Base-by-base conservation (phyloP, 495 filamentous ascomycete genomes). In the Podospora fimiseda region DNA sequence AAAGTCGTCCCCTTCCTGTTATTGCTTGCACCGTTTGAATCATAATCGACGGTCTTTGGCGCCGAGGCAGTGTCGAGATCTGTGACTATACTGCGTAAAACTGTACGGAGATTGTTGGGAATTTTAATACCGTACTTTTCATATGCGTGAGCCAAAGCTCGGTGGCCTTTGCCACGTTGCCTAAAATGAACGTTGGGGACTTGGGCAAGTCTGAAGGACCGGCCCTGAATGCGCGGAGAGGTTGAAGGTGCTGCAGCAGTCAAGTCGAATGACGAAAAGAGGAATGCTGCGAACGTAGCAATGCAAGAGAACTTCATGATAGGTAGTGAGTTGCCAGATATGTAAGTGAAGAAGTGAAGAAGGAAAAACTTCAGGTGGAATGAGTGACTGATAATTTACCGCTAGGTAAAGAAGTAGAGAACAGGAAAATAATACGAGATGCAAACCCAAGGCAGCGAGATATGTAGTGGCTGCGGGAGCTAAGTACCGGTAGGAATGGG, bases 81-180 rank as follows among this genome's bases (percentile, higher is more conserved):
- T 41, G 56, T 39, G 38, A 71, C 36, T 15, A 71, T 56, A 20
- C 61, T 50, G 18, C 61, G 38, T 23, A 73, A 55, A 4, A 59
- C 52, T 19, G 52, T 52, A 9, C 66, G 38, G 22, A 74, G 56
- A 36, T 68, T 60, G 14, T 60, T 48, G 0, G 72, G 59, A 6
- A 76, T 43, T 38, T 66, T 48, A 0, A 64, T 21, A 16, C 68
- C 67, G 48, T 59, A 74, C 48, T 76, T 76, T 43, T 66, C 60
- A 51, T 74, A 75, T 39, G 64, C 65, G 42, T 62, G 66, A 22
- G 67, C 72, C 21, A 74, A 60, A n/a, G 68, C 71, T 46, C 72
- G 57, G 0, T 67, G 63, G 14, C 73, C 73, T 41, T 67, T 60
- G 4, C 71, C 64, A 21, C 58, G 47, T 50, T 50, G 68, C 58